Percentiles rank a stretch among this genome's conserved stretches.
Evolutionary conservation across 257 asterid genomes (phyloP).

Genomic region (Thymus mandschuricus): DNA sequence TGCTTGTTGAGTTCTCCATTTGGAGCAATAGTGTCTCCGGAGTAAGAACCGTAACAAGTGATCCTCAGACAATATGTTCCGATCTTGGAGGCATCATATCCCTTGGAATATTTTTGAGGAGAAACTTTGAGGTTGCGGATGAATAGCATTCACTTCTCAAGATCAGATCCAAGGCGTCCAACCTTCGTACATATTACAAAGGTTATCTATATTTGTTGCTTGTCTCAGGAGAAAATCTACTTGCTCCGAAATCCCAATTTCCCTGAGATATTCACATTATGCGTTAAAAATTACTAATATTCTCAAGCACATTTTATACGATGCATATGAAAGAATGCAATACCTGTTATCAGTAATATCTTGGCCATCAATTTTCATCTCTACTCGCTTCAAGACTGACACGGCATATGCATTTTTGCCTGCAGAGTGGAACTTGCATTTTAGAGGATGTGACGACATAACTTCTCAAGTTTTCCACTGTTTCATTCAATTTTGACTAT

Average conservation of each 20-base stretch:
- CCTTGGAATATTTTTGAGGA: conserved; percentile 33
- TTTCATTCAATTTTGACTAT: conserved; percentile 22
- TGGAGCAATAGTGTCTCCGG: conserved; percentile 30
- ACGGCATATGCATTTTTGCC: conserved; percentile 92
- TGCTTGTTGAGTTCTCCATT: conserved; percentile 14
- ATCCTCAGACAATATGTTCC: conserved; percentile 32
- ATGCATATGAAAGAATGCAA: conserved; percentile 31
- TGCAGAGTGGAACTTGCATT: conserved; percentile 37
- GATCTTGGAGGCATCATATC: conserved; percentile 26
- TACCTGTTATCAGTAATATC: conserved; percentile 84
- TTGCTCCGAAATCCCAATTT: conserved; percentile 75
- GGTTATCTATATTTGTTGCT: conserved; percentile 88
- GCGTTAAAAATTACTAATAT: conserved; percentile 25
- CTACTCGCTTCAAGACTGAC: conserved; percentile 81
- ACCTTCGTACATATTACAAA: conserved; percentile 98
- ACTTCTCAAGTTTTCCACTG: conserved; percentile 3
- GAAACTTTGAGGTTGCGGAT: conserved; percentile 21
- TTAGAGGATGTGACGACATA: conserved; percentile 1
- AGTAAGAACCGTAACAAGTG: conserved; percentile 16
- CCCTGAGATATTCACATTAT: conserved; percentile 50
- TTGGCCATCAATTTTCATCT: conserved; percentile 94
- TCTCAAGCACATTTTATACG: conserved; percentile 6
- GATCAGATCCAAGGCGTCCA: conserved; percentile 99
- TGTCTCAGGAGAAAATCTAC: conserved; percentile 92
- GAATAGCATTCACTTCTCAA: conserved; percentile 22